Evolutionary conservation across 2,329 filamentous ascomycete species (phyloP).

Genomic region (Paramyrothecium sp.): DNA sequence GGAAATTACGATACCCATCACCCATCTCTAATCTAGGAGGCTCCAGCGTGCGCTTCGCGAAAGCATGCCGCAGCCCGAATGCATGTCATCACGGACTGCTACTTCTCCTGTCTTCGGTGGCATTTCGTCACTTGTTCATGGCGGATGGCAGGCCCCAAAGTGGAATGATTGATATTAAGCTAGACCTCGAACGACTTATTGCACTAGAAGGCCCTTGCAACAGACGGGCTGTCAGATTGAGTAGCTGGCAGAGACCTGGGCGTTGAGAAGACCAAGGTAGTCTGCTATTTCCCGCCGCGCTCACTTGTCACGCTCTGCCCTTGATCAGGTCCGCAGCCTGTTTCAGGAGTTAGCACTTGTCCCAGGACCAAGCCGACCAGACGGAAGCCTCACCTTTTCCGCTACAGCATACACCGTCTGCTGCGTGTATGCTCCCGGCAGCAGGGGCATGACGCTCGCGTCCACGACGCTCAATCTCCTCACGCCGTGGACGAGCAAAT

Average conservation of each 20-base stretch:
- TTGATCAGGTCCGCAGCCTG: constrained; percentile 1
- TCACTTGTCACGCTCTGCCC: not conserved
- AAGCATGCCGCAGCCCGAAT: no score
- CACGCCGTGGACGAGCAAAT: not conserved
- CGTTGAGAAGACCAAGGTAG: no score
- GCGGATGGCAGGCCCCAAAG: no score
- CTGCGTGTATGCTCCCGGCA: not conserved
- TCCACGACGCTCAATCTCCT: not conserved
- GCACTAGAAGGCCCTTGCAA: no score
- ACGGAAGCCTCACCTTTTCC: not conserved
- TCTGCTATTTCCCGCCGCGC: not conserved
- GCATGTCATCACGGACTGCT: no score
- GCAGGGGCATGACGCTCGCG: not conserved
- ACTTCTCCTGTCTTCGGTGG: no score
- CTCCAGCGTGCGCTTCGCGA: no score
- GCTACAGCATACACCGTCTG: not conserved
- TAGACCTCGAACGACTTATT: no score
- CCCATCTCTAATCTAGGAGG: not conserved
- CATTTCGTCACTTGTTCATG: no score
- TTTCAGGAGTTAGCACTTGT: not conserved
- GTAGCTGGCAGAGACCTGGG: no score
- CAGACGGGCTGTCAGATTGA: no score
- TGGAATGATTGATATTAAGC: no score
- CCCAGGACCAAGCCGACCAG: not conserved
- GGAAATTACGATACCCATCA: not conserved